phyloP scores from a whole-genome alignment of 768 basidiomycete species.

The Boletellus emodensis region DNA sequence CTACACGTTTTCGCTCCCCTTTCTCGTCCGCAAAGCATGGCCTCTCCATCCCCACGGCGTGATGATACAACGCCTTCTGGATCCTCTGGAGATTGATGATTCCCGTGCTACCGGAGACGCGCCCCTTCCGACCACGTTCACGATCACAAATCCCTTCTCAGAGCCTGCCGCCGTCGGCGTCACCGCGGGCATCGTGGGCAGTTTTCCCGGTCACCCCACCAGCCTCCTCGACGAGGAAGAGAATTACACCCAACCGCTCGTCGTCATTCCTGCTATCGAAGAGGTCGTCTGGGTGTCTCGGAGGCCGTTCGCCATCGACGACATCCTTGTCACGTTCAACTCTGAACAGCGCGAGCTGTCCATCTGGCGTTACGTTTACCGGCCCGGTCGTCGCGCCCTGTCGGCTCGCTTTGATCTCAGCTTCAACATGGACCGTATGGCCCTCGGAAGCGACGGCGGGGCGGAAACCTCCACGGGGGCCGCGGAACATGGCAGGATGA shows the following conservation, averaged over 20 bases:
- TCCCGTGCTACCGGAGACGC: slow-evolving; percentile 62
- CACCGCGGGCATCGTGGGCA: slow-evolving; percentile 56
- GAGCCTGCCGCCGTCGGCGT: slow-evolving; percentile 71
- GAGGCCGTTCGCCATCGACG: slow-evolving; percentile 38
- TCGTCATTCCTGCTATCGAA: slow-evolving; percentile 58
- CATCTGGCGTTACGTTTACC: slow-evolving; percentile 71
- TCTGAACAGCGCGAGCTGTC: slow-evolving; percentile 49
- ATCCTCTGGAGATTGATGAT: slow-evolving; percentile 62
- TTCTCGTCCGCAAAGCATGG: slow-evolving; percentile 77
- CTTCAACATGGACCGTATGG: slow-evolving; percentile 66
- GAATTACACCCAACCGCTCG: slow-evolving; percentile 45
- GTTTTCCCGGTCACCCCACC: slow-evolving; percentile 29
- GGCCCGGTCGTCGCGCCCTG: slow-evolving; percentile 40
- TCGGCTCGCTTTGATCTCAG: slow-evolving; percentile 53
- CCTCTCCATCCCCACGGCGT: slow-evolving; percentile 75
- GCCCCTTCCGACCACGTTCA: slow-evolving; percentile 76
- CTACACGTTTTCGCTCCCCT: slow-evolving; percentile 77
- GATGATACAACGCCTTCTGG: slow-evolving; percentile 71
- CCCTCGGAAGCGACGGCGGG: slow-evolving; percentile 42
- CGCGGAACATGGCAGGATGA: slow-evolving; percentile 62
- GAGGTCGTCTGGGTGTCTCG: slow-evolving; percentile 61
- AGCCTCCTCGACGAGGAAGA: slow-evolving; percentile 54
- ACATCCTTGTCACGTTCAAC: slow-evolving; percentile 59
- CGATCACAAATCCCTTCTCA: slow-evolving; percentile 70
- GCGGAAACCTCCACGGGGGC: slow-evolving; percentile 37